phyloP scores from a whole-genome alignment of 305 asterid genomes.

The Stenogyne calaminthoides region DNA sequence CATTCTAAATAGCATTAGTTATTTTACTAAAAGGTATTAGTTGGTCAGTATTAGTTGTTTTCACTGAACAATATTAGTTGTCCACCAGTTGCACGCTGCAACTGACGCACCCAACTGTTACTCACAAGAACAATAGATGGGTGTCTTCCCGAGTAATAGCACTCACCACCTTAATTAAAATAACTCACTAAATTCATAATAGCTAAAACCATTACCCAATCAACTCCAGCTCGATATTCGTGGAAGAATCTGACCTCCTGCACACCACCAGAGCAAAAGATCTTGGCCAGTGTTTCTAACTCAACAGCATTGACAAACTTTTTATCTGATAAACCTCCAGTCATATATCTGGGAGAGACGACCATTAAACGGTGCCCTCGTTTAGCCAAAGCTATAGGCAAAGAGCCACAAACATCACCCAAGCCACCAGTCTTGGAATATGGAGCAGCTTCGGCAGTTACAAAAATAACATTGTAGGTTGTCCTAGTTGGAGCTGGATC shows the following conservation, averaged over 20 bases:
- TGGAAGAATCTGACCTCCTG: slow-evolving; percentile 88
- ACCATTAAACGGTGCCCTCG: slow-evolving; percentile 97
- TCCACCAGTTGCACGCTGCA: no score
- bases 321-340: slow-evolving; percentile 57
- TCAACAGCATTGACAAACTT: slow-evolving; percentile 64
- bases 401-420: slow-evolving; percentile 97
- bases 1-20: no score
- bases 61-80: no score
- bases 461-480: slow-evolving; percentile 60
- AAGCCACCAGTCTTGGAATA: slow-evolving; percentile 97
- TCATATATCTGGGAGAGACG: slow-evolving; percentile 78
- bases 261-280: slow-evolving; percentile 69
- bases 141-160: background rate
- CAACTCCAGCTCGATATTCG: slow-evolving; percentile 91
- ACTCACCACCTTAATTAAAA: background rate
- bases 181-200: background rate
- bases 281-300: slow-evolving; percentile 42
- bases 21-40: no score
- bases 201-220: slow-evolving; percentile 69
- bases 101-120: no score
- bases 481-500: slow-evolving; percentile 35
- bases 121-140: background rate
- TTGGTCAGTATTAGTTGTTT: no score
- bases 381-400: slow-evolving; percentile 83
- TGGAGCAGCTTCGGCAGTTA: slow-evolving; percentile 90